Evolutionary conservation across 179 eudicot genomes (phyloP), one percentile per base, ranked within the genome.

Genomic region (Silene coronaria): DNA sequence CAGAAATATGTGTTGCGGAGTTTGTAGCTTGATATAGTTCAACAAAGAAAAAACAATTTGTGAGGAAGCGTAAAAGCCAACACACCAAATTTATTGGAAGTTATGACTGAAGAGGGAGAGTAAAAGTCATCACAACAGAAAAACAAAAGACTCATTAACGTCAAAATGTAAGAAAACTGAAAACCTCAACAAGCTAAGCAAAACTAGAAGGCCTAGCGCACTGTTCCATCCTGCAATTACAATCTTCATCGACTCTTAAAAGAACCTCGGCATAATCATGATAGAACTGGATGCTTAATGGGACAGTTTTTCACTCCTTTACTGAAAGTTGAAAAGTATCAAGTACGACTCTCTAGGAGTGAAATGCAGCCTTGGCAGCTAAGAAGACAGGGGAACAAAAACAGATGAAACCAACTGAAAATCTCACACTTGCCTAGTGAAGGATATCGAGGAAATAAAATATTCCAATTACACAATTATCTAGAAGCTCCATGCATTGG

Each of bases 381-480:
- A 57, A 5, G 67, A 53, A 66, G 55, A 71, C 28, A 55, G 51
- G 32, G 75, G 34, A 61, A 71, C 61, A 19, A 77, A 69, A 74
- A 51, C 21, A 58, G 45, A 66, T 30, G 17, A 36, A 26, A 72
- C 53, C 48, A 67, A 7, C 60, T 48, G 58, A 53, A 53, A 53
- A 53, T 53, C 58, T 53, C 21, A 16, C 21, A 14, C 19, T 53
- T 53, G 58, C 58, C 58, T 17, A 0, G n/a, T 16, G 58, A 17
- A n/a, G 58, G 17, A 53, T 13, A 53, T 16, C 21, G 58, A 53
- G 58, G 58, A 17, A 53, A 53, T 53, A 4, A 53, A 53, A 53
- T 53, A 53, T 53, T 53, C 58, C 58, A 53, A 53, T 3, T 53
- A 14, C 21, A 16, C 58, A 53, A 53, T 53, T 53, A 53, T 17